Conservation (phyloP, 2,329 filamentous ascomycete species). For the Pseudocercospora cruenta region DNA sequence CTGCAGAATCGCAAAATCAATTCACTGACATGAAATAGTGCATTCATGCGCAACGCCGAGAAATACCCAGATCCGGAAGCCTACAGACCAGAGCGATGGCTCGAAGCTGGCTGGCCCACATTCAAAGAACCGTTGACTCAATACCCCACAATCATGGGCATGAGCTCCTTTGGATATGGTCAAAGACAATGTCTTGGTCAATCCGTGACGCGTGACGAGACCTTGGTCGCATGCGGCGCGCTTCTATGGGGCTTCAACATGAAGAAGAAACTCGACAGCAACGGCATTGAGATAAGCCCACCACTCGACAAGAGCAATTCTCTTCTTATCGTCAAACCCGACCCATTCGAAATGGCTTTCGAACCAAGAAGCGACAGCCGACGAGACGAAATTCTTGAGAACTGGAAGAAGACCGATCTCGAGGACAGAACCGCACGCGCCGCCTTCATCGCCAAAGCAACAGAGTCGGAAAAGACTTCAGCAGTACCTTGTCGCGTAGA, state of each 20-base stretch:
- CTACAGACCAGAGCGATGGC: slow-evolving; percentile 25
- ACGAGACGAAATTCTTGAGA: slow-evolving; percentile 42
- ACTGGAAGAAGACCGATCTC: slow-evolving; percentile 45
- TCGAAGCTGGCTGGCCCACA: slow-evolving; percentile 60
- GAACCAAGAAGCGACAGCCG: slow-evolving; percentile 53
- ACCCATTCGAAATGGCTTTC: slow-evolving; percentile 59
- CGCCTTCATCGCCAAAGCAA: slow-evolving; percentile 36
- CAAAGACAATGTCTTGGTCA: slow-evolving; percentile 66
- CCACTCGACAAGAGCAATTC: slow-evolving; percentile 56
- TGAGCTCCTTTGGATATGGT: slow-evolving; percentile 69
- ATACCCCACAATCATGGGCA: slow-evolving; percentile 65
- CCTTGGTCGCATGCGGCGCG: slow-evolving; percentile 57
- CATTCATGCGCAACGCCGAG: slow-evolving; percentile 60
- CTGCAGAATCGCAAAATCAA: not conserved
- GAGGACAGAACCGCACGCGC: slow-evolving; percentile 42
- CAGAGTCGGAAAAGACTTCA: slow-evolving; percentile 11
- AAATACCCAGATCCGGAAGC: slow-evolving; percentile 49
- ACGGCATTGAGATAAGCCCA: slow-evolving; percentile 41
- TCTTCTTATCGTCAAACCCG: slow-evolving; percentile 61
- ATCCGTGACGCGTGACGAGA: slow-evolving; percentile 64
- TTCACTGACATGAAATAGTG: slow-evolving; percentile 42
- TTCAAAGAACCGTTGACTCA: slow-evolving; percentile 66
- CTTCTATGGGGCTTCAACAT: slow-evolving; percentile 54
- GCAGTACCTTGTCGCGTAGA: slow-evolving; percentile 4
- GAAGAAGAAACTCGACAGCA: slow-evolving; percentile 47